A percentile compares a stretch with the other conserved stretches of the same genome.
Evolutionary conservation across 306 rosid genomes (phyloP).

Genomic region (Cucumis cinereus): DNA sequence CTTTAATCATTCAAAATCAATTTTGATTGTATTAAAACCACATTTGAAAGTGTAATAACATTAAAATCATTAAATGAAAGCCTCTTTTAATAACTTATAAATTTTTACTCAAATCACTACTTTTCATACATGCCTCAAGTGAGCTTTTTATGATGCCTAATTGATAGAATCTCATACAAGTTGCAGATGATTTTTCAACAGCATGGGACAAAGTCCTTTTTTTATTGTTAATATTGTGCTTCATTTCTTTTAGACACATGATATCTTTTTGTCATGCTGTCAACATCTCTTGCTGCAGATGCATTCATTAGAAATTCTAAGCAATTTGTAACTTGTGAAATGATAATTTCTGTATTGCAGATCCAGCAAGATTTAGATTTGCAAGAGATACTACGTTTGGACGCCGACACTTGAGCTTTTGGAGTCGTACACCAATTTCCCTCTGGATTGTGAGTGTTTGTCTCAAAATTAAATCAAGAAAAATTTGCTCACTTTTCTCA

Average conservation of each 20-base stretch:
- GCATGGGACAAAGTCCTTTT: not conserved
- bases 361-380: constrained; percentile 75
- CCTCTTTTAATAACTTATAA: not conserved
- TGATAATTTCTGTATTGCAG: constrained; percentile 23
- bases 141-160: not conserved
- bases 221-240: not conserved
- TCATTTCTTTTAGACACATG: not conserved
- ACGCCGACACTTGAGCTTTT: constrained; percentile 46
- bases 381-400: constrained; percentile 86
- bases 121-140: not conserved
- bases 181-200: not conserved
- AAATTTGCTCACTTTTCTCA: not conserved
- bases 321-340: not conserved
- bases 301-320: not conserved
- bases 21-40: too few relatives aligned
- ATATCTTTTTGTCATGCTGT: not conserved
- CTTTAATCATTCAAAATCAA: too few relatives aligned
- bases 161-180: not conserved
- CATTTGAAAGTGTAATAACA: not conserved
- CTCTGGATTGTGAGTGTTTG: constrained; percentile 50
- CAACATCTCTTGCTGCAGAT: not conserved
- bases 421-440: constrained; percentile 44
- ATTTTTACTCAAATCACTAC: not conserved
- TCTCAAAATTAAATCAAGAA: not conserved
- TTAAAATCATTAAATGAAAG: not conserved